These are phyloP conservation scores for Melaleuca alternifolia DNA, from an alignment of 345 rosid species.

Conservation along the genomic window DNA sequence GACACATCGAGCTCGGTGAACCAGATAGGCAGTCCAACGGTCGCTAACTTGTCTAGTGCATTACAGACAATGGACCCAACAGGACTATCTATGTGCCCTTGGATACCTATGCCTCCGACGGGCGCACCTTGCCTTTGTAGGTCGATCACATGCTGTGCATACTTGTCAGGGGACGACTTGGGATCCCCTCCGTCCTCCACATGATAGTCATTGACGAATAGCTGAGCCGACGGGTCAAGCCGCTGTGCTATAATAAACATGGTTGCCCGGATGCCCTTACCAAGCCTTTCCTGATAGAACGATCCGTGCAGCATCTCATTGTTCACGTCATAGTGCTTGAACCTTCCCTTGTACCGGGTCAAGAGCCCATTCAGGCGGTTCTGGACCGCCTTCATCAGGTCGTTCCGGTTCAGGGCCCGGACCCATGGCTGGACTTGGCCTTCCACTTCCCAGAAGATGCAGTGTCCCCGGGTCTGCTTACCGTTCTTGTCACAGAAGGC, in stretches of 20 bases:
- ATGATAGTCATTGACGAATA: constrained; percentile 88
- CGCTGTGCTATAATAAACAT: constrained; percentile 71
- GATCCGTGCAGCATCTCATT: constrained; percentile 98
- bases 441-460: constrained; percentile 98
- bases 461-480: constrained; percentile 69
- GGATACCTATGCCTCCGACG: constrained; percentile 88
- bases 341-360: constrained; percentile 69
- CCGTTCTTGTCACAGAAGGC: constrained; percentile 51
- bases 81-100: constrained; percentile 84
- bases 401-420: constrained; percentile 38
- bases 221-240: constrained; percentile 60
- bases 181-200: constrained; percentile 78
- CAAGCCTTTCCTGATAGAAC: constrained; percentile 58
- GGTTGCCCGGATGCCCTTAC: constrained; percentile 43
- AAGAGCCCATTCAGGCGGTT: constrained; percentile 67
- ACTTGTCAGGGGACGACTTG: constrained; percentile 68
- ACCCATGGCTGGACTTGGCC: constrained; percentile 73
- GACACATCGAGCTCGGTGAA: constrained; percentile 92
- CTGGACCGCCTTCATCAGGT: constrained; percentile 51
- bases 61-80: constrained; percentile 65
- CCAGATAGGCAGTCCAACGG: constrained; percentile 86
- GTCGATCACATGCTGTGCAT: constrained; percentile 54
- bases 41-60: constrained; percentile 65
- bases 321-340: constrained; percentile 91
- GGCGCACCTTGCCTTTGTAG: constrained; percentile 75